phyloP scores from a whole-genome alignment of 164 flowering plant species.

The Vitis labrusca region DNA sequence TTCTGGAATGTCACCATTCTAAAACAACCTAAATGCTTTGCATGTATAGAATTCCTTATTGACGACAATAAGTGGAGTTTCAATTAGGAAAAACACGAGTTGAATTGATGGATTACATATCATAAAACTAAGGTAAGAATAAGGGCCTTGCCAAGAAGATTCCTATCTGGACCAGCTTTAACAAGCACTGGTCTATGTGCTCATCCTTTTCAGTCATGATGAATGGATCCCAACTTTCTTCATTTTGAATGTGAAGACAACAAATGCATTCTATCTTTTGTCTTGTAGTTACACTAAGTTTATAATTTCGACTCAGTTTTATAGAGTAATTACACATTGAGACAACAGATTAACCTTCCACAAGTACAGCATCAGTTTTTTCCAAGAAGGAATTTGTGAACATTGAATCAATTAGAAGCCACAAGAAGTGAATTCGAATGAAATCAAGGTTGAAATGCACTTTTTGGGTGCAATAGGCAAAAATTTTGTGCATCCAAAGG shows the following conservation, averaged over 20 bases:
- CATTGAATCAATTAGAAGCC: not conserved
- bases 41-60: not conserved
- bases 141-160: too few relatives aligned
- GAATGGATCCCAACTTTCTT: too few relatives aligned
- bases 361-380: not conserved
- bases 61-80: not conserved
- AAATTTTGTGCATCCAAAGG: too few relatives aligned
- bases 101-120: not conserved
- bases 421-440: not conserved
- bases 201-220: too few relatives aligned
- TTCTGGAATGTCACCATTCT: not conserved
- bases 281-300: not conserved
- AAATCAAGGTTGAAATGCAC: too few relatives aligned
- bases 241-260: too few relatives aligned
- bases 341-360: not conserved
- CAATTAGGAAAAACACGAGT: not conserved
- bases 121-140: too few relatives aligned
- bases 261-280: too few relatives aligned
- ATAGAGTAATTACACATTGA: not conserved
- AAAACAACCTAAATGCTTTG: conserved; percentile 1
- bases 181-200: too few relatives aligned
- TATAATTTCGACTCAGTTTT: not conserved
- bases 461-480: too few relatives aligned
- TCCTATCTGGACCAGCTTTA: too few relatives aligned
- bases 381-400: not conserved